Evolutionary conservation across 2,329 filamentous ascomycete genomes (phyloP).

Genomic region (Bertia moriformis): DNA sequence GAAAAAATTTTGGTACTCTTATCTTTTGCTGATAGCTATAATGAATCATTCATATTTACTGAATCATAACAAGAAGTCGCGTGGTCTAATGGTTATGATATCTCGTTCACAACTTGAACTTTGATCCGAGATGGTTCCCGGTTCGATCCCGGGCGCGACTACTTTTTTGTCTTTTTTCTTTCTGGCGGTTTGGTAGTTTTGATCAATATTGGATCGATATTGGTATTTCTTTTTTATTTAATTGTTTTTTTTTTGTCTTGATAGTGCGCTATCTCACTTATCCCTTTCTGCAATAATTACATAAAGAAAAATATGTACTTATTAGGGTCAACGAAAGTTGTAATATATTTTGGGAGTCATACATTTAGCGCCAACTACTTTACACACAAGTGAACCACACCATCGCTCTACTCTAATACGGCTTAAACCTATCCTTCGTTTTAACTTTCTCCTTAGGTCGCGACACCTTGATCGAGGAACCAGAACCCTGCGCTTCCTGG

Average conservation of each 20-base stretch:
- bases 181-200: no score
- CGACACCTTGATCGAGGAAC: conserved; percentile 8
- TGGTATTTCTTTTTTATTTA: no score
- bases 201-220: no score
- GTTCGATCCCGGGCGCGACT: background rate
- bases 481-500: background rate
- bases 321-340: no score
- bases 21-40: background rate
- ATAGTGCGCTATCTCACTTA: no score
- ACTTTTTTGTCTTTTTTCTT: background rate
- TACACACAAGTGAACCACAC: no score
- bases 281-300: no score
- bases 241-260: no score
- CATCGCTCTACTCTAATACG: no score
- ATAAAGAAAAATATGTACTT: no score
- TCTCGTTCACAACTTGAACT: background rate
- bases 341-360: no score
- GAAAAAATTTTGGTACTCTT: background rate
- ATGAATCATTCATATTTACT: background rate
- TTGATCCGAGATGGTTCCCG: background rate
- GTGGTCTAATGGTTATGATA: background rate
- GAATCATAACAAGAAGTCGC: background rate
- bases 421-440: conserved; percentile 19
- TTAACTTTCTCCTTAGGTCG: conserved; percentile 16
- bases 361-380: no score